These are phyloP conservation scores for Adansonia grandidieri DNA, from an alignment of 441 rosid genomes.

Conservation along the genomic window DNA sequence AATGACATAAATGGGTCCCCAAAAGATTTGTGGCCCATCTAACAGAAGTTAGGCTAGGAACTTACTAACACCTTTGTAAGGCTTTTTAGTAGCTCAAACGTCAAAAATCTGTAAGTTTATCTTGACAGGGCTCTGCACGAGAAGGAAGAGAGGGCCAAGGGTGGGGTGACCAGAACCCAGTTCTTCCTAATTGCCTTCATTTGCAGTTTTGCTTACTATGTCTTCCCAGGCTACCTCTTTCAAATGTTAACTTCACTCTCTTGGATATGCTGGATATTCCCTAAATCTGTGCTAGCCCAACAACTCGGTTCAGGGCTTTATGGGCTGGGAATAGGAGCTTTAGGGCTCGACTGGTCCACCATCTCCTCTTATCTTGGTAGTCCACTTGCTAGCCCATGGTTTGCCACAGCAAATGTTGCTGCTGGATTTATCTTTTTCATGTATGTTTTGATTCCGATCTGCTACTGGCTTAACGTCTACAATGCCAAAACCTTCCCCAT, in stretches of 20 bases:
- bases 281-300: constrained; percentile 71
- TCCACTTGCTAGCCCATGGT: constrained; percentile 98
- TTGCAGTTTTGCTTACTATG: constrained; percentile 84
- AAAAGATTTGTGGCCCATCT: not conserved
- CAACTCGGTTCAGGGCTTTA: constrained; percentile 88
- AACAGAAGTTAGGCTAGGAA: not conserved
- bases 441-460: constrained; percentile 72
- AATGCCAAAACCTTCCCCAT: constrained; percentile 85
- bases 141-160: constrained; percentile 70
- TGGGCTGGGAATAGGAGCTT: constrained; percentile 75
- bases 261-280: constrained; percentile 89
- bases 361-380: constrained; percentile 90
- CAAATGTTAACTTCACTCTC: constrained; percentile 80
- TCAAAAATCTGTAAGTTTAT: not conserved
- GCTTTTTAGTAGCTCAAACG: not conserved
- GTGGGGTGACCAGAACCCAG: constrained; percentile 78
- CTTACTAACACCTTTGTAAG: not conserved
- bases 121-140: constrained; percentile 80
- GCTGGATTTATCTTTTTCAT: constrained; percentile 65
- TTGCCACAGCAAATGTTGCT: constrained; percentile 91
- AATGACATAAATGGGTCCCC: not conserved
- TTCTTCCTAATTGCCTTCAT: constrained; percentile 77
- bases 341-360: constrained; percentile 91
- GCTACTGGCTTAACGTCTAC: constrained; percentile 75
- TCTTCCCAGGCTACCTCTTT: constrained; percentile 85